Conservation (phyloP, 2,329 filamentous ascomycete genomes). For the Verticillium tricorpus region DNA sequence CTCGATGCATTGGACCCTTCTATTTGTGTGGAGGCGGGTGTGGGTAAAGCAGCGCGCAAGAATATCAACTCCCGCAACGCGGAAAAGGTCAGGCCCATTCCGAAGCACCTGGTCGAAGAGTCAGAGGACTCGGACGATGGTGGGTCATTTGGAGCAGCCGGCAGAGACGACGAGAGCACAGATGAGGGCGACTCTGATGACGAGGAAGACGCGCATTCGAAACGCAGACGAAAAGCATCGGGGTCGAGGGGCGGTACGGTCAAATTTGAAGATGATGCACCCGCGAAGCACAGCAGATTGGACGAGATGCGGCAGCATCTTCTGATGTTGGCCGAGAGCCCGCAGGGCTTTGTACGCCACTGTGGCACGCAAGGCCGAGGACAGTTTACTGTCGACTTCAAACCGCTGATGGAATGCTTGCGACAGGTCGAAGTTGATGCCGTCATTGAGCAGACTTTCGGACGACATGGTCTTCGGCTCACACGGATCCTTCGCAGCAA, state of each 20-base stretch:
- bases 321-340: slow-evolving; percentile 65
- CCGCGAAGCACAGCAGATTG: slow-evolving; percentile 40
- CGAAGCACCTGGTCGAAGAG: slow-evolving; percentile 17
- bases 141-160: slow-evolving; percentile 16
- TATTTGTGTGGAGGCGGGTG: slow-evolving; percentile 50
- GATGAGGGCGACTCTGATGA: slow-evolving; percentile 28
- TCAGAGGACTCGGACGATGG: slow-evolving; percentile 29
- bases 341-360: slow-evolving; percentile 63
- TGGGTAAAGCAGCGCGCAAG: slow-evolving; percentile 48
- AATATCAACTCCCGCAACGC: slow-evolving; percentile 41
- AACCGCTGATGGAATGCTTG: slow-evolving; percentile 64
- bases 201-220: slow-evolving; percentile 13
- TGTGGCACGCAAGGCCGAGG: slow-evolving; percentile 59
- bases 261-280: slow-evolving; percentile 45
- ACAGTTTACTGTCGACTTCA: slow-evolving; percentile 82
- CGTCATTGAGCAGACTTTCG: slow-evolving; percentile 73
- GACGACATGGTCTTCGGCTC: slow-evolving; percentile 73
- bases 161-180: slow-evolving; percentile 26
- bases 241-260: slow-evolving; percentile 37
- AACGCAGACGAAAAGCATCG: not conserved
- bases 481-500: slow-evolving; percentile 79
- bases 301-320: slow-evolving; percentile 68
- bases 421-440: slow-evolving; percentile 77
- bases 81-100: slow-evolving; percentile 41
- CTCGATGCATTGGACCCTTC: slow-evolving; percentile 47